These are phyloP conservation scores for Inga oerstediana DNA, from an alignment of 306 rosid genomes.

Conservation along the genomic window DNA sequence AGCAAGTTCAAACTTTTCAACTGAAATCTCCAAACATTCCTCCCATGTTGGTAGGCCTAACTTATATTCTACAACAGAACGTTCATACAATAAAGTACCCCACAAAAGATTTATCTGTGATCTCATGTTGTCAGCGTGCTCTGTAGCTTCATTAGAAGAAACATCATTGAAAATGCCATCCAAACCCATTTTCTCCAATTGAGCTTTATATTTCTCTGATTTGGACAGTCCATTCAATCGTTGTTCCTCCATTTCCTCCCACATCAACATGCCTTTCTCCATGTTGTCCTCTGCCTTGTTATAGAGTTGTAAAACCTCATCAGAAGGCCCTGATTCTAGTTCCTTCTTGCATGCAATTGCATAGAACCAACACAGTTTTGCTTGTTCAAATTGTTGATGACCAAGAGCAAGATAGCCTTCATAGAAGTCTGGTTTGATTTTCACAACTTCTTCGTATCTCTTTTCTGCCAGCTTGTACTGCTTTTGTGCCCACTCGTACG, in stretches of 20 bases:
- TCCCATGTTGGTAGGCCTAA: conserved; percentile 90
- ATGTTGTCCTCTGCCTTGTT: conserved; percentile 92
- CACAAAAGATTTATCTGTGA: conserved; percentile 83
- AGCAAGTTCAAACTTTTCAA: conserved; percentile 92
- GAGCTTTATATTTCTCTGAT: conserved; percentile 59
- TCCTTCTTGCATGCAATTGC: conserved; percentile 54
- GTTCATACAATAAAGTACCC: conserved; percentile 88
- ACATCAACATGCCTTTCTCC: conserved; percentile 86
- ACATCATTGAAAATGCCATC: conserved; percentile 59
- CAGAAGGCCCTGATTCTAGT: conserved; percentile 48
- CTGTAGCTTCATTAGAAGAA: conserved; percentile 72
- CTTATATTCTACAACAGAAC: conserved; percentile 85
- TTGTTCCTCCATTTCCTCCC: conserved; percentile 86
- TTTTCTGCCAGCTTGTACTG: conserved; percentile 73
- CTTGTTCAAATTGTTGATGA: conserved; percentile 87
- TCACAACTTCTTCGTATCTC: conserved; percentile 73
- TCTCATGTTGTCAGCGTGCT: conserved; percentile 74
- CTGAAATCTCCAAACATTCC: conserved; percentile 87
- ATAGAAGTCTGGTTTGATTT: conserved; percentile 72
- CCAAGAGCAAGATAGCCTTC: conserved; percentile 91
- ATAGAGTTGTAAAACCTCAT: conserved; percentile 74
- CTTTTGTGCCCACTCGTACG: conserved; percentile 75
- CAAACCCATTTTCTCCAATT: conserved; percentile 72
- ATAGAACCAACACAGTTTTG: conserved; percentile 85
- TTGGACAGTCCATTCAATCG: conserved; percentile 81